A percentile compares a stretch with the other conserved stretches of the same genome.
These are phyloP conservation scores for Mrakia hoshinonis DNA, from an alignment of 768 basidiomycete genomes.

Conservation along the genomic window DNA sequence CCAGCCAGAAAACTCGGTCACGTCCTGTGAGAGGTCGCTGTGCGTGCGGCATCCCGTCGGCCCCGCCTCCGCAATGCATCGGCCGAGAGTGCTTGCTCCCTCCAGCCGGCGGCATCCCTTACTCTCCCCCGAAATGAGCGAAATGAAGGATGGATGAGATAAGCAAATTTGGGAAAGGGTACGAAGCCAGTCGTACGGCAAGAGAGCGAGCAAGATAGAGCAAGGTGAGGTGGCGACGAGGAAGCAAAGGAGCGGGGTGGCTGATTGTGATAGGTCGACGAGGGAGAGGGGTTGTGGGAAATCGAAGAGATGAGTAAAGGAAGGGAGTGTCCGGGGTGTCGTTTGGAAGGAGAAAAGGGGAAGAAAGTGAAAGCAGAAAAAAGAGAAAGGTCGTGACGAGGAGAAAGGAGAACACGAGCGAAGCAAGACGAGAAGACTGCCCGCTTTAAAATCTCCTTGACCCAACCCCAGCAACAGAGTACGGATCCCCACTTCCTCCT, in stretches of 20 bases:
- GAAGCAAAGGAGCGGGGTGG: background rate
- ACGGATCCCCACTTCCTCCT: background rate
- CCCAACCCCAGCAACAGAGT: conserved; percentile 1
- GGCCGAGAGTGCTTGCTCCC: too few relatives aligned
- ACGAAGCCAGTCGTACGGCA: background rate
- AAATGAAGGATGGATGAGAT: background rate
- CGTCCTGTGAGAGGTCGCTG: too few relatives aligned
- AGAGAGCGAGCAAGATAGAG: background rate
- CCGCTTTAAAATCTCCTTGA: background rate
- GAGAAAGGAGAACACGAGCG: too few relatives aligned
- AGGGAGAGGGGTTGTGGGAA: background rate
- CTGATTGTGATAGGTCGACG: too few relatives aligned
- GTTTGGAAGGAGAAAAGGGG: background rate
- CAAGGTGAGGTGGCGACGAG: background rate
- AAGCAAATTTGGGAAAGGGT: background rate
- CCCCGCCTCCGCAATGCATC: too few relatives aligned
- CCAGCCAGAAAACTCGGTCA: too few relatives aligned
- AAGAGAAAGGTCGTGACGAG: background rate
- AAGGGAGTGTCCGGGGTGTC: background rate
- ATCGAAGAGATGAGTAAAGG: background rate
- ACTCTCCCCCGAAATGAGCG: background rate
- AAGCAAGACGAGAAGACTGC: background rate
- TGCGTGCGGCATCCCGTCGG: too few relatives aligned
- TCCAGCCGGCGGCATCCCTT: too few relatives aligned
- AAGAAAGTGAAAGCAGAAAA: background rate